Conservation (phyloP, 768 basidiomycete genomes). For the Hydnum rufescens region DNA sequence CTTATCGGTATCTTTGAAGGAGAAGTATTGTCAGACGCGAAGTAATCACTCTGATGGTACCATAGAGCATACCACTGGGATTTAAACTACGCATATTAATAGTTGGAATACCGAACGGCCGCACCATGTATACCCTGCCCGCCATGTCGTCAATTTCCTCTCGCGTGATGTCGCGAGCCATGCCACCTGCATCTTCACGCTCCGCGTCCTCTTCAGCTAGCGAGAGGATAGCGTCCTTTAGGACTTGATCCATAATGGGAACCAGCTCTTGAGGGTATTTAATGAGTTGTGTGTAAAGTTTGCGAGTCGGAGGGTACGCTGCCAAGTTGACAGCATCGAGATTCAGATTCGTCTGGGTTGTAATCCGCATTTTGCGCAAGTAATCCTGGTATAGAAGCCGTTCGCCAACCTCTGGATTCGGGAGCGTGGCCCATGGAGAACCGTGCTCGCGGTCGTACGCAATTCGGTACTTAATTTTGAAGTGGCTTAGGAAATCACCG, state of each 20-base stretch:
- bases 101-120: conserved; percentile 67
- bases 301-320: conserved; percentile 68
- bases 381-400: conserved; percentile 59
- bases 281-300: conserved; percentile 62
- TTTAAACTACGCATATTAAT: conserved; percentile 94
- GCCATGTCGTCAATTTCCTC: conserved; percentile 81
- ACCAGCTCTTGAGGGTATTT: conserved; percentile 97
- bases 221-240: conserved; percentile 86
- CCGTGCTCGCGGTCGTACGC: conserved; percentile 48
- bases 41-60: not conserved
- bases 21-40: conserved; percentile 1
- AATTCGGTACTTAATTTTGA: conserved; percentile 79
- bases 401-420: conserved; percentile 48
- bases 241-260: conserved; percentile 89
- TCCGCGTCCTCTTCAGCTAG: conserved; percentile 62
- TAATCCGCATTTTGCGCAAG: conserved; percentile 68
- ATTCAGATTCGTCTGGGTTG: conserved; percentile 85
- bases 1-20: conserved; percentile 99
- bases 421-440: conserved; percentile 23
- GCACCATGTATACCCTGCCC: conserved; percentile 73
- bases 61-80: conserved; percentile 46
- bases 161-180: conserved; percentile 29
- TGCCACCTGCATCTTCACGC: conserved; percentile 46
- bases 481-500: conserved; percentile 71
- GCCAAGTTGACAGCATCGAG: conserved; percentile 72